Conservation (phyloP, 176 grass and related monocot genomes). For the Alopecurus myosuroides region DNA sequence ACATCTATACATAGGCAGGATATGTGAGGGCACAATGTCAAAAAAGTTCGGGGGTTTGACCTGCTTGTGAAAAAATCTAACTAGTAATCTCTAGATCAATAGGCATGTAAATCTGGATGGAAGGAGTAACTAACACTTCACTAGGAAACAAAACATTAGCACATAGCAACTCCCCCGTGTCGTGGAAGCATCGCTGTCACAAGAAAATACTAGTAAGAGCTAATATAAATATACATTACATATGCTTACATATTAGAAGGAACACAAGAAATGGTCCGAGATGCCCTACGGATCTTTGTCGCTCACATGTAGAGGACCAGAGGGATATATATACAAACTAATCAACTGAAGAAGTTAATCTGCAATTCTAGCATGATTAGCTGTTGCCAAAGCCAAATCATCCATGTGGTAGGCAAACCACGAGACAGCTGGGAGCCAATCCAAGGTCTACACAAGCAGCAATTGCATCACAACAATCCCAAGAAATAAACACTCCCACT, state of each 20-base stretch:
- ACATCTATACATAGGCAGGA: background rate
- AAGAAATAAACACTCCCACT: constrained; percentile 26
- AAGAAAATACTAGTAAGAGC: background rate
- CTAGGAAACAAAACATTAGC: background rate
- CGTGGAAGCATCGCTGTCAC: constrained; percentile 10
- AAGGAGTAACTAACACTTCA: background rate
- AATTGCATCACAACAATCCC: constrained; percentile 21
- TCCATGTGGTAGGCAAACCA: constrained; percentile 36
- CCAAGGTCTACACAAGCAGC: constrained; percentile 29
- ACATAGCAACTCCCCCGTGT: background rate
- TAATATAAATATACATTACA: background rate
- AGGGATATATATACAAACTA: constrained; percentile 28
- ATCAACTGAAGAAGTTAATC: constrained; percentile 5
- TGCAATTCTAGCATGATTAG: constrained; percentile 34
- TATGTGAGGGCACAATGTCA: background rate
- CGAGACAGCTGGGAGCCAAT: constrained; percentile 30
- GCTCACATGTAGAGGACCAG: constrained; percentile 19
- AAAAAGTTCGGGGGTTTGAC: background rate
- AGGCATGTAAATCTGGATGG: no score
- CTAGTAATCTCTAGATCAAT: background rate
- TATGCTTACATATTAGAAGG: background rate
- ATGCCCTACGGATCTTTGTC: constrained; percentile 42
- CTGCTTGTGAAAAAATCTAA: background rate
- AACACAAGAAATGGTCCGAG: constrained; percentile 1
- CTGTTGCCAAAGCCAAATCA: constrained; percentile 19